phyloP scores from a whole-genome alignment of 2,329 filamentous ascomycete species.

The Aspergillus calidoustus region DNA sequence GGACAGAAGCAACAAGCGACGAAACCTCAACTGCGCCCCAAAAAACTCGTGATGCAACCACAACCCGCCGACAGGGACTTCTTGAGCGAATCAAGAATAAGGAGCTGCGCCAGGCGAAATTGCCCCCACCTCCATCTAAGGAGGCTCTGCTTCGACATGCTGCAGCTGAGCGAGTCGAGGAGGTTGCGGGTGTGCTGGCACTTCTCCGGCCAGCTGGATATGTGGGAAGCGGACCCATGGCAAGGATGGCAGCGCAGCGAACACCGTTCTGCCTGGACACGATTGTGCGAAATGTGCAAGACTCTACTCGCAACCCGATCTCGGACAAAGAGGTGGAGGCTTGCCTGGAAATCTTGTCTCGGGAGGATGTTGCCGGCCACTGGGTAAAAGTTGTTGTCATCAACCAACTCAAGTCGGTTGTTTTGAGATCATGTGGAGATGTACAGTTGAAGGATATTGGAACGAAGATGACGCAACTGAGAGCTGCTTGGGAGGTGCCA shows the following conservation, averaged over 20 bases:
- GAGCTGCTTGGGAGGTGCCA: conserved; percentile 32
- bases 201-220: conserved; percentile 57
- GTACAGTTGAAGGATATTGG: conserved; percentile 43
- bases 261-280: conserved; percentile 69
- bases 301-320: conserved; percentile 63
- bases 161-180: conserved; percentile 69
- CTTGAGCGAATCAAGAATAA: conserved; percentile 78
- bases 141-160: conserved; percentile 64
- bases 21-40: conserved; percentile 19
- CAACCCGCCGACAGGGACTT: conserved; percentile 61
- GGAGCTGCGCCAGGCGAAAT: conserved; percentile 57
- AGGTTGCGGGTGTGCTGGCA: conserved; percentile 70
- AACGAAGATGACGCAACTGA: conserved; percentile 36
- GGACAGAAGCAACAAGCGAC: conserved; percentile 25
- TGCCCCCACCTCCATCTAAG: conserved; percentile 51
- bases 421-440: conserved; percentile 49
- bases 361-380: conserved; percentile 51
- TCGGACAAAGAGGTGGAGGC: conserved; percentile 52
- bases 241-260: conserved; percentile 48
- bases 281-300: conserved; percentile 67
- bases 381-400: conserved; percentile 56
- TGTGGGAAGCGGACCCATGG: conserved; percentile 36
- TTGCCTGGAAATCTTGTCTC: conserved; percentile 53
- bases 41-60: conserved; percentile 35
- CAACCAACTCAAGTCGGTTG: conserved; percentile 51